Base-by-base conservation (phyloP, 352 stramenopile species). In the Globisporangium parvum region DNA sequence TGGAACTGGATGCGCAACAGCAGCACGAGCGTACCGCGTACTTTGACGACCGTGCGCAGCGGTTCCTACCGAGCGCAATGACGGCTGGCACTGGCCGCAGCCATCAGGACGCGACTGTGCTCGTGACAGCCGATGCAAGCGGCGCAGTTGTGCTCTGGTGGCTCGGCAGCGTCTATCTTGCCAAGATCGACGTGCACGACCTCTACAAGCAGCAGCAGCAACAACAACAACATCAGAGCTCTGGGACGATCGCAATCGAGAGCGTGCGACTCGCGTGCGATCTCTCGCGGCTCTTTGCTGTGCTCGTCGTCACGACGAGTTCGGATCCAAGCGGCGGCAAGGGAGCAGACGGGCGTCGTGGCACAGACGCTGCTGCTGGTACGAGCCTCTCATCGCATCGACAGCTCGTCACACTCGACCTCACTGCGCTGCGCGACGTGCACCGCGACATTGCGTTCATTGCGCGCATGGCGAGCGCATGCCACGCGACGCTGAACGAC, bases 71-170 rank as follows among this genome's bases (percentile, higher is more conserved):
- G 20, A 54, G 26, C 37, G 37, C 5, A 45, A 15, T 11, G 44
- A 57, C n/a, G n/a, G n/a, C 10, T 26, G 26, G 31, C 18, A 23
- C 31, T 14, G 31, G 12, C 12, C 6, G 12, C 6, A 37, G 31
- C 12, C 31, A 11, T 12, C 31, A 6, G 21, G 23, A 2, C 12
- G 9, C 6, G 46, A 82, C 44, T 62, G 71, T 55, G 18, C 51
- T 91, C 17, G 59, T 73, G 33, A 86, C 76, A 23, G 76, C 75
- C 0, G 80, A 91, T 41, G 26, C 53, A 3, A 31, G 41, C 4
- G 69, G 73, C 3, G 42, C 57, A 31, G 56, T 91, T 24, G 69
- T 60, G 15, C 18, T 88, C 14, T 91, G 80, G 80, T 91, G 80
- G 80, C 66, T 71, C 46, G 80, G 76, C 1, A 70, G 66, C 20